These are phyloP conservation scores for Centrapalus pauciflorus DNA, from an alignment of 129 eudicot species.

Conservation along the genomic window DNA sequence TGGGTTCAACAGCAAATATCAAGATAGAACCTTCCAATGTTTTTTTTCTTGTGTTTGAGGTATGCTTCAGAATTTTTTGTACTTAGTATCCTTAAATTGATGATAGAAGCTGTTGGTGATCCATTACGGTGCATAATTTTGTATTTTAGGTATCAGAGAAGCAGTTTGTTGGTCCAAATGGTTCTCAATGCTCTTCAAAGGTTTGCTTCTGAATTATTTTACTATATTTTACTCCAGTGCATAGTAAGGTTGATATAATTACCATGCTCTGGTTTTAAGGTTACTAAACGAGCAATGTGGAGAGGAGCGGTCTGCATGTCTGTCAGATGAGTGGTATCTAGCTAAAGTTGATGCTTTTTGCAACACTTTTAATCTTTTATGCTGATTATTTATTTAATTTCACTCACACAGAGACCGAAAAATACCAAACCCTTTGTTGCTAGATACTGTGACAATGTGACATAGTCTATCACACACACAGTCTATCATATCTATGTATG, in stretches of 20 bases:
- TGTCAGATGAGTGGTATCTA: conserved; percentile 86
- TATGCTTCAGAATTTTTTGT: conserved; percentile 23
- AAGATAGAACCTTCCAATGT: conserved; percentile 30
- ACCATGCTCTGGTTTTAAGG: conserved; percentile 58
- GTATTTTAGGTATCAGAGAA: conserved; percentile 77
- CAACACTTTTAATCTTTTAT: background rate
- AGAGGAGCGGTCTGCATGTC: conserved; percentile 67
- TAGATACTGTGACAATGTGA: too few relatives aligned
- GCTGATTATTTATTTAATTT: conserved; percentile 5
- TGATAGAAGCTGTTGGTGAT: background rate
- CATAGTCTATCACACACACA: too few relatives aligned
- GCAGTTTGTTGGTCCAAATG: conserved; percentile 43
- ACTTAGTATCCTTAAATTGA: background rate
- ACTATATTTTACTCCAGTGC: background rate
- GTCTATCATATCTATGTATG: too few relatives aligned
- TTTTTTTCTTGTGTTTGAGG: conserved; percentile 90
- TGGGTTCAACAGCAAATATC: conserved; percentile 16
- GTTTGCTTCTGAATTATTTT: conserved; percentile 24
- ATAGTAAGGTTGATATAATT: background rate
- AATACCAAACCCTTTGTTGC: too few relatives aligned
- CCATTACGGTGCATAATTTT: background rate
- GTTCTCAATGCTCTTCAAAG: conserved; percentile 55
- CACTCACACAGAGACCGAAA: background rate
- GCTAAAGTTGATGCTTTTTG: background rate
- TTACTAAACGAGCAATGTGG: conserved; percentile 82